phyloP scores from a whole-genome alignment of 805 yeast genomes.

The Teunomyces cretensis region DNA sequence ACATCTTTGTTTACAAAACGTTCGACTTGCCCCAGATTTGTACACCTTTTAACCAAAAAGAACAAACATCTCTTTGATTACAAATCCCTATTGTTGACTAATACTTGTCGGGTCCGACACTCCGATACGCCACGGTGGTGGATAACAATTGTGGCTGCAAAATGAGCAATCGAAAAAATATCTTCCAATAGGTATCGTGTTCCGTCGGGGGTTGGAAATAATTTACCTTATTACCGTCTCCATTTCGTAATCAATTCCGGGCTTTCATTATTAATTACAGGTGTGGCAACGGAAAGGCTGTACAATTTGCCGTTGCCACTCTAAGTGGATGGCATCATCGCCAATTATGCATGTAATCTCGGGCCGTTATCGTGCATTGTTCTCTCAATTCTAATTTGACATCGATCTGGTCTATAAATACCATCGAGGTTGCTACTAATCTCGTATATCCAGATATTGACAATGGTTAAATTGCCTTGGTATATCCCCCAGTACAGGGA shows the following conservation, averaged over 20 bases:
- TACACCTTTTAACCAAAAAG: neutral
- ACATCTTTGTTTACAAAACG: neutral
- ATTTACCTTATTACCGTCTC: too few relatives aligned
- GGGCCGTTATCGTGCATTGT: too few relatives aligned
- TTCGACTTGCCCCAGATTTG: neutral
- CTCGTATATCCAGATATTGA: too few relatives aligned
- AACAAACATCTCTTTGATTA: neutral
- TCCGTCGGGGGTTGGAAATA: too few relatives aligned
- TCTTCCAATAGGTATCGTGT: too few relatives aligned
- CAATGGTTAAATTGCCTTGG: constrained; percentile 5
- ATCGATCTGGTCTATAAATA: too few relatives aligned
- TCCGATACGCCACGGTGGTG: neutral
- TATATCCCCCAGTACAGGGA: constrained; percentile 6
- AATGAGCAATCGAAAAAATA: neutral
- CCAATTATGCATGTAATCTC: neutral
- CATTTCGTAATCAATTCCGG: too few relatives aligned
- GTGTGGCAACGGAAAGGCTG: too few relatives aligned
- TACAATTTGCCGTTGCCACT: too few relatives aligned
- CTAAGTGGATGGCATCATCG: too few relatives aligned
- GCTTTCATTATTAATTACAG: too few relatives aligned
- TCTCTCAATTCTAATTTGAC: too few relatives aligned
- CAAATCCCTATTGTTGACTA: neutral
- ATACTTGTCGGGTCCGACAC: neutral
- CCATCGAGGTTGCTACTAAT: neutral
- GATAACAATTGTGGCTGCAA: neutral